Evolutionary conservation across 345 rosid species (phyloP), one percentile per base, ranked within the genome.

Genomic region (Trapa incisa): DNA sequence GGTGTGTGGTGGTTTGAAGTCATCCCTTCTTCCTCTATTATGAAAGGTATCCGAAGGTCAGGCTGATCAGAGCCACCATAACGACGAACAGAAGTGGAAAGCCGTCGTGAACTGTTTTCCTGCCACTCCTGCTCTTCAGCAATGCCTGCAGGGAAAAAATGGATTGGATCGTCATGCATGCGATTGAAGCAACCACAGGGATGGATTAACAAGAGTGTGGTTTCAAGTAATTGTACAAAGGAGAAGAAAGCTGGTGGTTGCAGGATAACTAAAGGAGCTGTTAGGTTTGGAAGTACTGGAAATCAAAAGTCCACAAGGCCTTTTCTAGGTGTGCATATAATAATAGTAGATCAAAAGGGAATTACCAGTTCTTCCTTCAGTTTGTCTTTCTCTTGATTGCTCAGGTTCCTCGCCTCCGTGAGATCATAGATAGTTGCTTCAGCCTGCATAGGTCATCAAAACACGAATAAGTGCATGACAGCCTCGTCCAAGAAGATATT

Each of bases 1-100:
- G 29, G 29, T 16, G 1, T 33, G 15, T 29, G 15, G 2, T 22
- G 60, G 6, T 54, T 58, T 32, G 14, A 48, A 15, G 32, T 47
- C 10, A 54, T 54, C 15, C 5, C 43, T 2, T 22, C 29, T 8
- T 41, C 11, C 79, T 87, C 37, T 58, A 71, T 65, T 47, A 83
- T 56, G 78, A 54, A 69, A 72, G 72, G 61, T 78, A 82, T 68
- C 99, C 99, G 0, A 91, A 61, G 66, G 80, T 71, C 63, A 81
- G 66, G 71, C 91, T 83, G 76, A 86, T 62, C 53, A 94, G 67
- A 29, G 96, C 96, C 70, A 89, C 97, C 80, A 89, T 81, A 64
- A 85, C 76, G 17, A 94, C 96, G 68, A 79, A 91, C 65, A 91
- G 86, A 41, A 89, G 76, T 57, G 99, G 96, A 72, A 82, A 87